These are phyloP conservation scores for Phytophthora pisi DNA, from an alignment of 352 stramenopile species.

Conservation along the genomic window DNA sequence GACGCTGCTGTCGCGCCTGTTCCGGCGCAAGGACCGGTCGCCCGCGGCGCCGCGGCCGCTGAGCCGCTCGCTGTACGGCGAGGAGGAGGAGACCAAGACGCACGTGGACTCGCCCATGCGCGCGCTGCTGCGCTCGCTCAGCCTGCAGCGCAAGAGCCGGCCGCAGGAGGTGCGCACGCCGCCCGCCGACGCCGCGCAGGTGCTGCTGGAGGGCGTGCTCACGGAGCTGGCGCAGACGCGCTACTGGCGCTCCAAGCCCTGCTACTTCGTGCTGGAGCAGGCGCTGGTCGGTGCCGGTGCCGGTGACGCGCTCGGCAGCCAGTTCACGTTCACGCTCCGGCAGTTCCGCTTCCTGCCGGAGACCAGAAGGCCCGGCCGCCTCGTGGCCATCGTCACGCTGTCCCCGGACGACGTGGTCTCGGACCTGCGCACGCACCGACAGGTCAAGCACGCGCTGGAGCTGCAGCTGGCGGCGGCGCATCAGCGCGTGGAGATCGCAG, in stretches of 20 bases:
- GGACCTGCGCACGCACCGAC: slow-evolving; percentile 47
- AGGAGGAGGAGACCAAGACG: slow-evolving; percentile 43
- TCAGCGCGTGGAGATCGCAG: slow-evolving; percentile 21
- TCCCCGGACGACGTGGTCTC: slow-evolving; percentile 62
- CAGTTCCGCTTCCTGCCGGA: slow-evolving; percentile 58
- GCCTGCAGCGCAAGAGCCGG: slow-evolving; percentile 31
- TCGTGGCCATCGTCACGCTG: slow-evolving; percentile 53
- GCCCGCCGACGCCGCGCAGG: slow-evolving; percentile 6
- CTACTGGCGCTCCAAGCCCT: slow-evolving; percentile 62
- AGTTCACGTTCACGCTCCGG: slow-evolving; percentile 40
- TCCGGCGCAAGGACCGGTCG: slow-evolving; percentile 40
- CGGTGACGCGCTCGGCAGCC: background rate
- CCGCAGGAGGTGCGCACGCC: slow-evolving; percentile 8
- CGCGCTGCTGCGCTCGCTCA: slow-evolving; percentile 42
- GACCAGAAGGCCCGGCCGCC: slow-evolving; percentile 26
- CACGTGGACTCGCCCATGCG: slow-evolving; percentile 39
- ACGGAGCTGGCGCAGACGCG: slow-evolving; percentile 58
- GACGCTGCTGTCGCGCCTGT: slow-evolving; percentile 40
- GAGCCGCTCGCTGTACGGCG: slow-evolving; percentile 24
- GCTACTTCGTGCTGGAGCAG: slow-evolving; percentile 68
- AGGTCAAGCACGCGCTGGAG: slow-evolving; percentile 62
- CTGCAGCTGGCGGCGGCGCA: slow-evolving; percentile 36
- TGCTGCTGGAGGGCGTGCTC: slow-evolving; percentile 59
- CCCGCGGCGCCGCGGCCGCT: slow-evolving; percentile 2
- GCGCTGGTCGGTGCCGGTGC: background rate